Evolutionary conservation across 2,329 filamentous ascomycete species (phyloP).

Genomic region (Verticillium tricorpus): DNA sequence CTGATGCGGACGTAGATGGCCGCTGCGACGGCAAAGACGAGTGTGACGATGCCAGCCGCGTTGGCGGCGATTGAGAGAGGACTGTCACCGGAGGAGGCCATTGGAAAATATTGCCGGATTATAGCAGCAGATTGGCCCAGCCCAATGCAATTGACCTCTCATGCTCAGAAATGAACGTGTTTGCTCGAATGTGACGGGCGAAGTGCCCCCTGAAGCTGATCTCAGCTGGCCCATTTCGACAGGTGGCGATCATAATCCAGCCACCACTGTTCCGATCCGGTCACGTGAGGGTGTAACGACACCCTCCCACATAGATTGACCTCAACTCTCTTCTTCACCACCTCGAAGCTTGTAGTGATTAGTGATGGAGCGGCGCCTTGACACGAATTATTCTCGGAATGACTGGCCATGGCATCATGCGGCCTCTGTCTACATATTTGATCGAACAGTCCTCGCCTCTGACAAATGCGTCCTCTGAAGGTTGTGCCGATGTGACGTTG

Average conservation of each 20-base stretch:
- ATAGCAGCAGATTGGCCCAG: not conserved
- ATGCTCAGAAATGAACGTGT: too few relatives aligned
- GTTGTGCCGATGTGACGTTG: too few relatives aligned
- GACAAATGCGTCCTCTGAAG: too few relatives aligned
- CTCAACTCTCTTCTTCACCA: too few relatives aligned
- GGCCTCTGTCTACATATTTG: too few relatives aligned
- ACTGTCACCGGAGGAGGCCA: constrained; percentile 27
- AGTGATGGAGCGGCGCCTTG: too few relatives aligned
- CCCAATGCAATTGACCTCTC: not conserved
- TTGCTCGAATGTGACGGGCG: not conserved
- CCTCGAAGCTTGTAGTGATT: too few relatives aligned
- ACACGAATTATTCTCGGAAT: too few relatives aligned
- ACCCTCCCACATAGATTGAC: too few relatives aligned
- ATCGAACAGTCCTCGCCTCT: too few relatives aligned
- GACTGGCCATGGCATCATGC: too few relatives aligned
- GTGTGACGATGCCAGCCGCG: constrained; percentile 41
- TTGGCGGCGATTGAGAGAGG: constrained; percentile 39
- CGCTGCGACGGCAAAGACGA: constrained; percentile 39
- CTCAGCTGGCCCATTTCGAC: not conserved
- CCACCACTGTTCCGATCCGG: not conserved
- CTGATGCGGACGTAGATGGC: constrained; percentile 38
- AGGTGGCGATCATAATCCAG: not conserved
- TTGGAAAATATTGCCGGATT: not conserved
- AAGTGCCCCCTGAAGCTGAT: not conserved
- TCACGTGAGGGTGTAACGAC: not conserved